These are phyloP conservation scores for Sarocladium strictum DNA, from an alignment of 2,329 filamentous ascomycete species.

Conservation along the genomic window DNA sequence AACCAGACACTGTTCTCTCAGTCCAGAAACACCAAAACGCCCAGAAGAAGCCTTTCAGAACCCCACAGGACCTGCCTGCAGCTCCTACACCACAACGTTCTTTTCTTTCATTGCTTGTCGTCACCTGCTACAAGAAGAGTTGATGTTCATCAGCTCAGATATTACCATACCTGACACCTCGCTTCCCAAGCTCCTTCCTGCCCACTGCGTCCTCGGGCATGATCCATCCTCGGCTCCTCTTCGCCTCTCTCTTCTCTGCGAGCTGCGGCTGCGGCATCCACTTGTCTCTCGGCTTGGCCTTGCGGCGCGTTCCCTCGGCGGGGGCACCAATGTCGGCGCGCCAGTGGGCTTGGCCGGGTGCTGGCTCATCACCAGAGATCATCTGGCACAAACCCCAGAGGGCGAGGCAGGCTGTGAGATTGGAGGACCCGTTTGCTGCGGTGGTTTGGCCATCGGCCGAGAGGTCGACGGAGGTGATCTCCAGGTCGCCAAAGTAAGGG, in stretches of 20 bases:
- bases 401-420: constrained; percentile 65
- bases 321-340: constrained; percentile 68
- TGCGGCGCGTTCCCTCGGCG: constrained; percentile 64
- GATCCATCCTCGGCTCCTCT: constrained; percentile 68
- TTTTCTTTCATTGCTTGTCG: no score
- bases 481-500: constrained; percentile 84
- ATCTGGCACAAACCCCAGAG: constrained; percentile 75
- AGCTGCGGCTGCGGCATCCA: constrained; percentile 73
- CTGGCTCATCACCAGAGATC: constrained; percentile 53
- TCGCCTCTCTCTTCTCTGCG: constrained; percentile 71
- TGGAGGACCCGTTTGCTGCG: neutral
- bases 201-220: constrained; percentile 68
- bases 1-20: no score
- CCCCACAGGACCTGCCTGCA: constrained; percentile 4
- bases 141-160: constrained; percentile 9
- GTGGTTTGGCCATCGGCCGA: constrained; percentile 31
- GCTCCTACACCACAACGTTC: no score
- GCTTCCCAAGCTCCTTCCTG: constrained; percentile 64
- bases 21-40: neutral
- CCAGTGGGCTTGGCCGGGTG: constrained; percentile 54
- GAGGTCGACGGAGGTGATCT: constrained; percentile 60
- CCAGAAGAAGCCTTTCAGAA: neutral
- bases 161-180: constrained; percentile 51
- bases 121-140: no score
- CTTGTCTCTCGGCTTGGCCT: constrained; percentile 61